Evolutionary conservation across 306 rosid species (phyloP).

Genomic region (Crataegus laevigata): DNA sequence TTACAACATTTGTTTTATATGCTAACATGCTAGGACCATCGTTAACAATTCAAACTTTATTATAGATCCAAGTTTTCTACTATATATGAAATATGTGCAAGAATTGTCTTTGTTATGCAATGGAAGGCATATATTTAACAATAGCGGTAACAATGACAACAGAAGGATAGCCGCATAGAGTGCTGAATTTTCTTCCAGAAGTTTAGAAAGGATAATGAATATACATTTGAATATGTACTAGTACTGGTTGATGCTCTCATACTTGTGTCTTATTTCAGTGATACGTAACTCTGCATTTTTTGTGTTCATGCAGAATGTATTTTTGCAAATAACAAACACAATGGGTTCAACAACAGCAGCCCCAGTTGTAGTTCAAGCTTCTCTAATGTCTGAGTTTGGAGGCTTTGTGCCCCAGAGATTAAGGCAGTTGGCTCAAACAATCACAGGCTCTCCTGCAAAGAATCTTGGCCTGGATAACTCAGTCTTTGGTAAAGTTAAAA

Average conservation of each 20-base stretch:
- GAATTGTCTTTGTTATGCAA: not conserved
- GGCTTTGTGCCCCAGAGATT: conserved; percentile 54
- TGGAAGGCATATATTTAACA: not conserved
- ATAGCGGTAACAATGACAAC: not conserved
- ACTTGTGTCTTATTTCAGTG: not conserved
- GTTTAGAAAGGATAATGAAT: not conserved
- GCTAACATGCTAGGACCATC: not conserved
- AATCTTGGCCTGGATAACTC: conserved; percentile 80
- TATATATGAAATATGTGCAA: not conserved
- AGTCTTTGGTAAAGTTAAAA: conserved; percentile 66
- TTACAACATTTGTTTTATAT: not conserved
- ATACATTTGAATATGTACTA: not conserved
- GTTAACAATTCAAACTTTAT: not conserved
- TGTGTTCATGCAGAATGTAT: conserved; percentile 53
- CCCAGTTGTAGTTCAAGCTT: conserved; percentile 65
- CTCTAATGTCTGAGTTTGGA: conserved; percentile 47
- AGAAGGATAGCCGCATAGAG: not conserved
- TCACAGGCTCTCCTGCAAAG: conserved; percentile 39
- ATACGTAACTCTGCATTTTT: not conserved
- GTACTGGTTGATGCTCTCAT: not conserved
- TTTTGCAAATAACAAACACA: conserved; percentile 59
- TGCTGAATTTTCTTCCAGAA: not conserved
- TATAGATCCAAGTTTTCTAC: not conserved
- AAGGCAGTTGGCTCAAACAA: conserved; percentile 61
- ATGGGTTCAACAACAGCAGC: conserved; percentile 57